Conservation (phyloP, 306 rosid genomes). For the Casuarina glauca region DNA sequence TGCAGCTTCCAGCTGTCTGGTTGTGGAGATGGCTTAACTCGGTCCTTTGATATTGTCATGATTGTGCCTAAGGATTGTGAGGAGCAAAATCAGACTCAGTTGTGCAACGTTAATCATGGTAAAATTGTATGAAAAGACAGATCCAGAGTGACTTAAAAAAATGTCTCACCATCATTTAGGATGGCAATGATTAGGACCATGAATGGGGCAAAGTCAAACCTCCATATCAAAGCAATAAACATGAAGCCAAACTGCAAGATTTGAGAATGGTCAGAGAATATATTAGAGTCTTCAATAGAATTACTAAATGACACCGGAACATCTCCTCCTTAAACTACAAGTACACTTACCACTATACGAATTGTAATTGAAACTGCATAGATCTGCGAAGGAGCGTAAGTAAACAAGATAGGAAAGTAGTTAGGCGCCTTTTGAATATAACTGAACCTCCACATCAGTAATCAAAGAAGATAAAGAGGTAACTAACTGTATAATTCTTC, state of each 20-base stretch:
- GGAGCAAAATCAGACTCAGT: constrained; percentile 24
- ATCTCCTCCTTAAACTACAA: not conserved
- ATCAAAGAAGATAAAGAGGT: constrained; percentile 22
- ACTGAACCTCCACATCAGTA: constrained; percentile 2
- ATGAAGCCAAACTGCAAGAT: constrained; percentile 85
- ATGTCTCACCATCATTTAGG: constrained; percentile 81
- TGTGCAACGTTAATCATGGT: constrained; percentile 1
- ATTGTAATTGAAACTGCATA: constrained; percentile 99
- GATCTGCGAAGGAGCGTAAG: constrained; percentile 59
- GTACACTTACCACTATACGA: constrained; percentile 89
- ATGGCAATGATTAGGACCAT: constrained; percentile 96
- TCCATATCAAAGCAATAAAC: constrained; percentile 97
- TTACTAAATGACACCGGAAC: not conserved
- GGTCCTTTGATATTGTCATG: constrained; percentile 96
- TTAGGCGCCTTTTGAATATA: constrained; percentile 19
- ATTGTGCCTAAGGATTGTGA: constrained; percentile 67
- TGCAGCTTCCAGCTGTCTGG: constrained; percentile 97
- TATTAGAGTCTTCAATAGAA: constrained; percentile 3
- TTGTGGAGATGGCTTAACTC: constrained; percentile 92
- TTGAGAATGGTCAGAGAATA: constrained; percentile 20
- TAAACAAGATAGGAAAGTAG: constrained; percentile 6
- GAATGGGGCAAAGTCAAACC: constrained; percentile 94
- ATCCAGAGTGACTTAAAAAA: constrained; percentile 14
- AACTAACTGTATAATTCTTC: constrained; percentile 95
- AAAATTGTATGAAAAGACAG: not conserved